Base-by-base conservation (phyloP, 179 eudicot genomes). In the Vitellaria paradoxa region DNA sequence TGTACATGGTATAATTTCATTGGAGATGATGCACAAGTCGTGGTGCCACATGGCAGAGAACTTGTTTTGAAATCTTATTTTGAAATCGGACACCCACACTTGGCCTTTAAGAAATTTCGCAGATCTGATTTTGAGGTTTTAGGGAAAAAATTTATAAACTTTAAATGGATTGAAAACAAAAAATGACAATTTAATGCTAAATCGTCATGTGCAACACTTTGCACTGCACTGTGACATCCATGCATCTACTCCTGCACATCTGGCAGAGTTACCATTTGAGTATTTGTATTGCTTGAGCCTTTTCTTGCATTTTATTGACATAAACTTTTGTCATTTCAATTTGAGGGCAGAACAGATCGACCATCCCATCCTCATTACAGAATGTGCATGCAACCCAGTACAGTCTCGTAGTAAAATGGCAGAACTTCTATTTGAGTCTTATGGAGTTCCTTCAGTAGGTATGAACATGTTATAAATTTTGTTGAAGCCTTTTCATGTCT, bases 391-490 rank as follows among this genome's bases (percentile, higher is more conserved):
- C 89, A 96, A 91, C 84, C 99, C 98, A 15, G 83, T 88, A 69
- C 89, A 92, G 9, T 96, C 99, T 68, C 98, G 99, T 79, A 83
- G 91, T 86, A 96, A 85, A 87, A 93, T 96, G 98, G 98, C 97
- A 55, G 99, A 96, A 81, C 97, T 96, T 80, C 93, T 96, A 70
- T 96, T 96, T 46, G 99, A 96, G 82, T 81, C 99, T 20, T 96
- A 96, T 85, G 99, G 99, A 72, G 98, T 92, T 86, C 97, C 99
- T 77, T 93, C 99, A 72, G 91, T 96, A 83, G 99, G 99, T 93
- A 93, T 76, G 86, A 26, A 46, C 61, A 9, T 14, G 52, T 71
- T 65, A 26, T 30, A 17, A 65, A 62, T 64, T 75, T 30, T 56
- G 40, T 64, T 15, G 46, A 62, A 65, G 49, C 61, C 45, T 80